Evolutionary conservation across 2,329 filamentous ascomycete species (phyloP).

Genomic region (Chaetothyriales sp.): DNA sequence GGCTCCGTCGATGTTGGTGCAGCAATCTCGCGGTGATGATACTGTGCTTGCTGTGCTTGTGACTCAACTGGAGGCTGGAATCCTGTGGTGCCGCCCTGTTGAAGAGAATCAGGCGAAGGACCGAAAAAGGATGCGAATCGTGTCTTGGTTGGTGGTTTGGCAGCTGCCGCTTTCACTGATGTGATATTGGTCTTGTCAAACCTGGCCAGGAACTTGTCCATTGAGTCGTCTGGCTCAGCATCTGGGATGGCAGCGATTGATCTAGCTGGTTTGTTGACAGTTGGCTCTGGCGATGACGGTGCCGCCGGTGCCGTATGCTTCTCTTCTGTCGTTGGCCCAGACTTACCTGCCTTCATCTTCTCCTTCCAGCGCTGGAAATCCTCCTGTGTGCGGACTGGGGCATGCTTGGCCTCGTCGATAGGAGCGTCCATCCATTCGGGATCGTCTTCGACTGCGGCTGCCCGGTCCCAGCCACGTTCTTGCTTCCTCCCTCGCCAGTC

Average conservation of each 20-base stretch:
- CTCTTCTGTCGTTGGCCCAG: slow-evolving; percentile 14
- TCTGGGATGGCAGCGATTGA: slow-evolving; percentile 8
- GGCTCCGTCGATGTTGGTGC: slow-evolving; percentile 27
- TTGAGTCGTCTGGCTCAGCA: slow-evolving; percentile 12
- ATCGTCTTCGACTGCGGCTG: slow-evolving; percentile 51
- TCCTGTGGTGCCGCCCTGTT: not conserved
- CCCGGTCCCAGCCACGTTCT: slow-evolving; percentile 41
- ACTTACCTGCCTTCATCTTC: slow-evolving; percentile 55
- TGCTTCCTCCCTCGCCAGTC: slow-evolving; percentile 43
- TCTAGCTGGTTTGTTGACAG: slow-evolving; percentile 25
- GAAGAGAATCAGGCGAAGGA: slow-evolving; percentile 22
- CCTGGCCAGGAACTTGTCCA: slow-evolving; percentile 18
- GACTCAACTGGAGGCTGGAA: slow-evolving; percentile 6
- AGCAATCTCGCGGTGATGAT: slow-evolving; percentile 8
- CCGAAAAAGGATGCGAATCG: slow-evolving; percentile 73
- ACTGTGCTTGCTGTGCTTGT: slow-evolving; percentile 24
- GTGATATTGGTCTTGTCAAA: slow-evolving; percentile 13
- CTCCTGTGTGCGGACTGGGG: slow-evolving; percentile 63
- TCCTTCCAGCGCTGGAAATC: slow-evolving; percentile 95
- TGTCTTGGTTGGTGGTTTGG: slow-evolving; percentile 55
- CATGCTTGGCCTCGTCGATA: slow-evolving; percentile 34
- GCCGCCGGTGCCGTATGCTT: slow-evolving; percentile 12
- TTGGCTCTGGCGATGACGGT: slow-evolving; percentile 24
- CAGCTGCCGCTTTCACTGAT: slow-evolving; percentile 28
- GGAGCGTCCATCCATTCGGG: slow-evolving; percentile 77